Base-by-base conservation (phyloP, 768 basidiomycete species). In the Symmetrospora coprosmae region DNA sequence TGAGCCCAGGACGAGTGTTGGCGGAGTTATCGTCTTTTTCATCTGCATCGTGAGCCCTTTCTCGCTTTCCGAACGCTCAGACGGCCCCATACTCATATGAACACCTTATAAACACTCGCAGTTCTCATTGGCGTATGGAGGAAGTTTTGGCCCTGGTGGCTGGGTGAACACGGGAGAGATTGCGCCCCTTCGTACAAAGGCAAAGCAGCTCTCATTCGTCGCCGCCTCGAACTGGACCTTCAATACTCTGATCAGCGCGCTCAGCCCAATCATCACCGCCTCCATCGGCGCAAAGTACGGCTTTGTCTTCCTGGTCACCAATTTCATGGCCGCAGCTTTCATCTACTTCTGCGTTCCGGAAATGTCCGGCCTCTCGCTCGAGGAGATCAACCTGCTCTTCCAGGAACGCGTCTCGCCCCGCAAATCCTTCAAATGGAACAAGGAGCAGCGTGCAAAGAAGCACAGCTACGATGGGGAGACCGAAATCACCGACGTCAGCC, bases 111-210 rank as follows among this genome's bases (percentile, higher is more conserved):
- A 17, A 17, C 35, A 17, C 35, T 8, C 17, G 35, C 35, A 37
- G 35, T 60, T 50, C 41, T 37, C 43, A 16, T 35, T 60, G 4
- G 47, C 59, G 5, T 60, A 60, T 35, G 59, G 59, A 4, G 50
- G 59, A 27, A 34, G 28, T 25, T 60, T 48, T 48, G 59, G 59
- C 17, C 59, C 59, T 4, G 59, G 59, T 35, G 59, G 56, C 9
- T 60, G 47, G 47, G 47, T 60, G 6, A 60, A 60, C 25, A 50
- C 59, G 13, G 59, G 48, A 14, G 59, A 60, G 28, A 60, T 60
- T 27, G 59, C 59, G 8, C 59, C 59, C 4, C 35, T 60, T 3
- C 59, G 59, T 17, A 60, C 59, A 4, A 60, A 60, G 30, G 59
- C 59, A 21, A 60, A 60, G 59, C 59, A 60, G 46, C 59, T 60